A percentile compares a stretch with the other conserved stretches of the same genome.
Conservation (phyloP, 495 filamentous ascomycete genomes). For the Penicillium coprophilum region DNA sequence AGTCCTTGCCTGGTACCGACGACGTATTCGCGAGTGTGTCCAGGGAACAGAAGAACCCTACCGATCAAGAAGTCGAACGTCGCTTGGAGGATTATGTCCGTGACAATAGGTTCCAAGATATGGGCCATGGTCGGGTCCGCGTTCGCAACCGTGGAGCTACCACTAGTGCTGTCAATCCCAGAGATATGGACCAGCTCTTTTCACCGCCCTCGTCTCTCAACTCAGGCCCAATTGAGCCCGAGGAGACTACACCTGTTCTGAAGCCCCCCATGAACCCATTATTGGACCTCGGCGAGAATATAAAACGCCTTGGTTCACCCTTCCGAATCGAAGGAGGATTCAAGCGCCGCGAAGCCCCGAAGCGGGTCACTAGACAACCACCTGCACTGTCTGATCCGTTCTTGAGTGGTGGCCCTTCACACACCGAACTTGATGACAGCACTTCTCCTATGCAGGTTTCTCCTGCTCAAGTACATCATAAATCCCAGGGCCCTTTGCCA, state of each 20-base stretch:
- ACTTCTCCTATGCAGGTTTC: slow-evolving; percentile 23
- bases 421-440: slow-evolving; percentile 6
- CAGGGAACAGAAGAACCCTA: slow-evolving; percentile 47
- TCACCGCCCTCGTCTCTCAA: slow-evolving; percentile 46
- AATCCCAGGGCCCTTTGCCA: slow-evolving; percentile 23
- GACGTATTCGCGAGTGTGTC: slow-evolving; percentile 50
- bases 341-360: slow-evolving; percentile 31
- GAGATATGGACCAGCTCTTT: slow-evolving; percentile 49
- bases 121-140: slow-evolving; percentile 49
- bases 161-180: slow-evolving; percentile 39
- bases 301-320: slow-evolving; percentile 53
- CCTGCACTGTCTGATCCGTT: slow-evolving; percentile 48
- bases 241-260: slow-evolving; percentile 25
- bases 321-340: slow-evolving; percentile 42
- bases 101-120: slow-evolving; percentile 44
- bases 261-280: slow-evolving; percentile 33
- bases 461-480: slow-evolving; percentile 21
- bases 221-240: slow-evolving; percentile 35
- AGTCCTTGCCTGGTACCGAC: slow-evolving; percentile 48
- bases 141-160: slow-evolving; percentile 53
- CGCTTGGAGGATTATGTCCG: slow-evolving; percentile 52
- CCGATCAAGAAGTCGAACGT: slow-evolving; percentile 44
- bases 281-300: slow-evolving; percentile 39
- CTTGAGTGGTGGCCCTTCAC: slow-evolving; percentile 28
- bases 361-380: slow-evolving; percentile 35